Conservation (phyloP, 805 yeast species). For the Trichomonascus vanleenenianus region DNA sequence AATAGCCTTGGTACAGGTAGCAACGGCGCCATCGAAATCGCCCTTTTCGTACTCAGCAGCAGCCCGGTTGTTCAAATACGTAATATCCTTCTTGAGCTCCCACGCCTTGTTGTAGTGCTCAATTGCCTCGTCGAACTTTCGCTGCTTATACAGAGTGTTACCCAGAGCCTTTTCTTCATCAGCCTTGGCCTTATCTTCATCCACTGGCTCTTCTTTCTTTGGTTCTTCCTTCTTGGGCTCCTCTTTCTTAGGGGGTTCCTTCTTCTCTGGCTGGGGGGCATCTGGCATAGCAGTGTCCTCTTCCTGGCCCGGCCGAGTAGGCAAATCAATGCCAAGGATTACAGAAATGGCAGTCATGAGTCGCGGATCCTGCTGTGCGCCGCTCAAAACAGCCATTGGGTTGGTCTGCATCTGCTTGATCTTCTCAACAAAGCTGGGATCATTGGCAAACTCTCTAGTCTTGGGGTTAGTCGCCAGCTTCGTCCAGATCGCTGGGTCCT, state of each 20-base stretch:
- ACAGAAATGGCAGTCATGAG: slow-evolving; percentile 84
- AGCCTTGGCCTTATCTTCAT: slow-evolving; percentile 30
- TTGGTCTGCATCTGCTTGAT: slow-evolving; percentile 45
- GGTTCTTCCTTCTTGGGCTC: slow-evolving; percentile 24
- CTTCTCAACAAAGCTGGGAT: slow-evolving; percentile 73
- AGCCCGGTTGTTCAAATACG: slow-evolving; percentile 91
- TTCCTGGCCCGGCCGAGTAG: neutral
- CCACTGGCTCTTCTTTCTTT: slow-evolving; percentile 31
- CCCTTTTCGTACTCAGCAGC: slow-evolving; percentile 98
- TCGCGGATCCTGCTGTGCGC: slow-evolving; percentile 72
- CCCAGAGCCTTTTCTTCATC: slow-evolving; percentile 70
- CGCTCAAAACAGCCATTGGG: slow-evolving; percentile 67
- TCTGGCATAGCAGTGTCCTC: neutral
- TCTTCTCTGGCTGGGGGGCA: slow-evolving; percentile 13
- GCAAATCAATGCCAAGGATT: slow-evolving; percentile 59
- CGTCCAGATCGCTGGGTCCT: slow-evolving; percentile 69
- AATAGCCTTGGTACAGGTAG: slow-evolving; percentile 73
- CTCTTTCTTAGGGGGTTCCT: slow-evolving; percentile 20
- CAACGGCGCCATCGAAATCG: slow-evolving; percentile 76
- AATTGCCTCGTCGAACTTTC: slow-evolving; percentile 90
- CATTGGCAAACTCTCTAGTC: slow-evolving; percentile 79
- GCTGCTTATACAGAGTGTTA: slow-evolving; percentile 75
- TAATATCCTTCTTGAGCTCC: slow-evolving; percentile 72
- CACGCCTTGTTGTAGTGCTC: slow-evolving; percentile 80
- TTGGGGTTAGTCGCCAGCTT: slow-evolving; percentile 78